phyloP scores from a whole-genome alignment of 352 stramenopile genomes.

The Pythium plurisporium region DNA sequence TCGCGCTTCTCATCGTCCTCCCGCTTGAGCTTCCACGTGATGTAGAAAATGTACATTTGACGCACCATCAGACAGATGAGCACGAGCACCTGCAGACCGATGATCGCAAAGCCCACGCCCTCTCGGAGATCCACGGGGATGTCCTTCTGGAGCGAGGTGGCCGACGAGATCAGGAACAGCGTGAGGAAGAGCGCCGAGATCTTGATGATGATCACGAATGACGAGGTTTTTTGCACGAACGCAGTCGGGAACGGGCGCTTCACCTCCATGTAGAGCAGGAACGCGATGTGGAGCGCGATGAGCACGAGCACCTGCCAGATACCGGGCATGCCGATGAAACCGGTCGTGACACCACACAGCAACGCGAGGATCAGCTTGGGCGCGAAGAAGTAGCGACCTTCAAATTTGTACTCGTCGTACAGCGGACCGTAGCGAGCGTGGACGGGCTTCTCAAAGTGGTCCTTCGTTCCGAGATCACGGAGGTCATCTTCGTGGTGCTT shows the following conservation, averaged over 20 bases:
- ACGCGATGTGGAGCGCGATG: conserved; percentile 70
- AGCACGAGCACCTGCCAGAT: conserved; percentile 75
- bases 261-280: conserved; percentile 79
- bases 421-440: conserved; percentile 73
- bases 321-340: conserved; percentile 71
- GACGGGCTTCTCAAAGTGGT: conserved; percentile 84
- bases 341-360: conserved; percentile 72
- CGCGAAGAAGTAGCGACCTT: conserved; percentile 84
- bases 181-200: conserved; percentile 80
- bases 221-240: conserved; percentile 84
- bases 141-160: conserved; percentile 57
- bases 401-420: conserved; percentile 87
- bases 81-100: conserved; percentile 78
- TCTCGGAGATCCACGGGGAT: conserved; percentile 72
- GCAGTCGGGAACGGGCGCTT: conserved; percentile 77
- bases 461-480: conserved; percentile 72
- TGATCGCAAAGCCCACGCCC: conserved; percentile 73
- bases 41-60: conserved; percentile 86
- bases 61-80: conserved; percentile 78
- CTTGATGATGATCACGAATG: conserved; percentile 89
- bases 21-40: conserved; percentile 71
- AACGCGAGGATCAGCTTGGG: conserved; percentile 76
- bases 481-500: conserved; percentile 77
- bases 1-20: conserved; percentile 24
- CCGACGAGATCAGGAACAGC: conserved; percentile 75